Evolutionary conservation across 2,329 filamentous ascomycete species (phyloP).

Genomic region (Fusarium buharicum): DNA sequence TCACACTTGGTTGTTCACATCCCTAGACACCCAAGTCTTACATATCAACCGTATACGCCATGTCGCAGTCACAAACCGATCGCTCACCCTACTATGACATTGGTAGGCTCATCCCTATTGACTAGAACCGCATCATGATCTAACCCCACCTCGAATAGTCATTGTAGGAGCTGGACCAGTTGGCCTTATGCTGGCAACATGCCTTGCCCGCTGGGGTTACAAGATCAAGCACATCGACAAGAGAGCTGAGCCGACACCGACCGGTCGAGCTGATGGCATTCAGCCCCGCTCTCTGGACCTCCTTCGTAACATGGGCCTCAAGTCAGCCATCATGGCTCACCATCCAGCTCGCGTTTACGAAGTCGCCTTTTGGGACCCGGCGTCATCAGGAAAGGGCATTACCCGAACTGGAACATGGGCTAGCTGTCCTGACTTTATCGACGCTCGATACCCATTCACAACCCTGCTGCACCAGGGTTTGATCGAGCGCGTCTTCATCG

Average conservation of each 20-base stretch:
- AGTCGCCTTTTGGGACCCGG: slow-evolving; percentile 78
- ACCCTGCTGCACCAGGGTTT: slow-evolving; percentile 76
- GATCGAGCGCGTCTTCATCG: slow-evolving; percentile 76
- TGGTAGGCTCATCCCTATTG: slow-evolving; percentile 47
- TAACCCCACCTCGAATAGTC: slow-evolving; percentile 60
- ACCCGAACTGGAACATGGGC: slow-evolving; percentile 80
- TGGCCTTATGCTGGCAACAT: slow-evolving; percentile 87
- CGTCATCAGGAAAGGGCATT: slow-evolving; percentile 65
- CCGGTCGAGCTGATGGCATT: slow-evolving; percentile 90
- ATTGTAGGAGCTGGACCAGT: slow-evolving; percentile 91
- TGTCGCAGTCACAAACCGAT: slow-evolving; percentile 34
- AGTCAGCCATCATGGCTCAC: slow-evolving; percentile 86
- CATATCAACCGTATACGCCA: slow-evolving; percentile 12
- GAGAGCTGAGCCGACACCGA: slow-evolving; percentile 82
- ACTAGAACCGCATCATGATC: slow-evolving; percentile 14
- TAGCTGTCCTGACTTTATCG: slow-evolving; percentile 86
- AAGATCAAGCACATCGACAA: slow-evolving; percentile 96
- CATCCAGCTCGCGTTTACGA: slow-evolving; percentile 88
- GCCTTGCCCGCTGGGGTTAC: slow-evolving; percentile 91
- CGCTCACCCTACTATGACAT: slow-evolving; percentile 56
- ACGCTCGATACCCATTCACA: slow-evolving; percentile 76
- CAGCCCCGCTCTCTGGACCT: slow-evolving; percentile 90
- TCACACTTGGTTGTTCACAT: slow-evolving; percentile 9
- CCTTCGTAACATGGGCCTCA: slow-evolving; percentile 88
- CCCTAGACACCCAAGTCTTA: slow-evolving; percentile 10